Conservation (phyloP, 768 basidiomycete species). For the Coprinopsis sp. region DNA sequence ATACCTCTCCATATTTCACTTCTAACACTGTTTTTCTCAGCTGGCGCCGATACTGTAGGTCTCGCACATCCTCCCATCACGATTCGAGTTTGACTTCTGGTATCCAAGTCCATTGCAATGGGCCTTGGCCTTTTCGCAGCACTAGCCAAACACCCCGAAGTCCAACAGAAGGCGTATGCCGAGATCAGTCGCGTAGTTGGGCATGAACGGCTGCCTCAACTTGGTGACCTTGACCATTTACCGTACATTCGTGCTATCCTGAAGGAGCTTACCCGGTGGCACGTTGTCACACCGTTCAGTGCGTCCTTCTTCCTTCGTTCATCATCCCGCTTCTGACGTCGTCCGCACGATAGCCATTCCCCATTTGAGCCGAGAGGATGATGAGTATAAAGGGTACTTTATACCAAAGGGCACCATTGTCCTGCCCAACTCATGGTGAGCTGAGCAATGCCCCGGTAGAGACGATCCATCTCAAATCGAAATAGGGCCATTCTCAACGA, state of each 20-base stretch:
- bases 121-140: slow-evolving; percentile 5
- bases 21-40: background rate
- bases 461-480: background rate
- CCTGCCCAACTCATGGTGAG: slow-evolving; percentile 19
- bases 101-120: background rate
- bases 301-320: background rate
- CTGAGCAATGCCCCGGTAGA: background rate
- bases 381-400: slow-evolving; percentile 31
- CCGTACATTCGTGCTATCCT: slow-evolving; percentile 21
- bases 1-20: too few species aligned
- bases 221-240: slow-evolving; percentile 15
- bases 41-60: slow-evolving; percentile 4
- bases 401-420: slow-evolving; percentile 31
- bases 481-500: slow-evolving; percentile 23
- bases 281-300: slow-evolving; percentile 8
- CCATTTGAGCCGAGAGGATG: slow-evolving; percentile 19
- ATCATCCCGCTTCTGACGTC: background rate
- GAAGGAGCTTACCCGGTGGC: slow-evolving; percentile 18
- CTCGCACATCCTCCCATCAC: background rate
- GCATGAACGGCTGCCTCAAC: slow-evolving; percentile 16
- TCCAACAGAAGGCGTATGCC: slow-evolving; percentile 15
- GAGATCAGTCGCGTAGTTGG: slow-evolving; percentile 22
- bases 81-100: background rate
- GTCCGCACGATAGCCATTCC: slow-evolving; percentile 9
- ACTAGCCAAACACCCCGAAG: slow-evolving; percentile 14